A percentile compares a stretch with the other conserved stretches of the same genome.
These are phyloP conservation scores for Cryphonectria radicalis DNA, from an alignment of 2,329 filamentous ascomycete species.

Conservation along the genomic window DNA sequence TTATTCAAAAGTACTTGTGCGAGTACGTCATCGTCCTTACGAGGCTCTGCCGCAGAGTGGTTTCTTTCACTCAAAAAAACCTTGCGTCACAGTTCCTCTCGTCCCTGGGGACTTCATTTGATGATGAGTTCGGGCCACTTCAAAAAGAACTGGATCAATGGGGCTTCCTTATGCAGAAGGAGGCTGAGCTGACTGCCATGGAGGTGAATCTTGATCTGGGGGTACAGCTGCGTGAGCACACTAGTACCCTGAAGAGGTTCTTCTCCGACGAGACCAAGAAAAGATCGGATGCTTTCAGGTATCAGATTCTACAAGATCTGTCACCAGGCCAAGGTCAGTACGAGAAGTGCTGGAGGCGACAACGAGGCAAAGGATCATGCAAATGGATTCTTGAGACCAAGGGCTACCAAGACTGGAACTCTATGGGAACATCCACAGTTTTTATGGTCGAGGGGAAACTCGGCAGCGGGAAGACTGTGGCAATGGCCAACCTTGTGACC, in stretches of 20 bases:
- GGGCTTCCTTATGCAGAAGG: constrained; percentile 12
- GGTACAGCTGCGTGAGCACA: background rate
- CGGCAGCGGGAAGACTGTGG: constrained; percentile 22
- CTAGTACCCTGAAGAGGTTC: background rate
- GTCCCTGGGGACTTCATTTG: constrained; percentile 10
- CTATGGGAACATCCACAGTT: background rate
- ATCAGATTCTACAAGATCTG: constrained; percentile 6
- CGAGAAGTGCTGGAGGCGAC: constrained; percentile 22
- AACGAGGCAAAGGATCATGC: constrained; percentile 27
- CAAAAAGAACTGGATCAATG: constrained; percentile 21
- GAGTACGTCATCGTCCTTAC: background rate
- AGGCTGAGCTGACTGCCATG: background rate
- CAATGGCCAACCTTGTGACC: constrained; percentile 19
- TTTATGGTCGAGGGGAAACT: constrained; percentile 9
- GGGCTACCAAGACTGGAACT: constrained; percentile 15
- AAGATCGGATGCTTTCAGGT: background rate
- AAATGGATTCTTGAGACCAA: constrained; percentile 23
- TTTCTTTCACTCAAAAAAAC: constrained; percentile 1
- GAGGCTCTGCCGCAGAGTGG: background rate
- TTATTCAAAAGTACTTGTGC: constrained; percentile 8
- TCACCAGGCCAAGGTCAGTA: constrained; percentile 20
- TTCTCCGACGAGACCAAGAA: background rate
- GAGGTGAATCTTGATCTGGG: background rate
- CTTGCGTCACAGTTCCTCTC: background rate
- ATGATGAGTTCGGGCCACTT: constrained; percentile 14